Evolutionary conservation across 208 protist genomes (phyloP), one percentile per base, ranked within the genome.

Genomic region (Angomonas ambiguus): DNA sequence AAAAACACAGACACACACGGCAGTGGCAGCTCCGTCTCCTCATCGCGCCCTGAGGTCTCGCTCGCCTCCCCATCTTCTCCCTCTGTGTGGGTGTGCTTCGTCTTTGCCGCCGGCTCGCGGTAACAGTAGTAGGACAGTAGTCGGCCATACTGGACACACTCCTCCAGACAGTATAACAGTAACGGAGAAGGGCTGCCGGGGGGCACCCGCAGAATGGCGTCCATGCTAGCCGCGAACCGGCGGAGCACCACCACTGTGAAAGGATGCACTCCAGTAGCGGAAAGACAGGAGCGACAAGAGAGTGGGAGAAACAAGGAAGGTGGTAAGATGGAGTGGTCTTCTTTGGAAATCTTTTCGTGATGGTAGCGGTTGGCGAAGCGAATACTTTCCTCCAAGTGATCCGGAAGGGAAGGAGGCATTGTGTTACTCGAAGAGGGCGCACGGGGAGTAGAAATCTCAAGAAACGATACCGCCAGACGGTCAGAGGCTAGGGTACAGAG

Each of bases 131-230:
- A 91, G 18, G 85, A 91, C 63, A 87, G 56, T n/a, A 91, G 79
- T 20, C 81, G 78, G 0, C 85, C 85, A 53, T 91, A 91, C 62
- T 91, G 85, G 35, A 79, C 85, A 55, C 81, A 91, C 62, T 91
- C 85, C 45, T 91, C 85, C 1, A 91, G 38, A 22, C 80, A 74
- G 22, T 69, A 69, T 27, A 82, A 77, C 25, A 68, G 71, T 20
- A 74, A 57, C 20, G 85, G 53, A 6, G 48, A 11, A 11, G 8
- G n/a, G 2, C 60, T 65, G 45, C 82, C 86, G 33, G 80, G 68
- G 24, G 62, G 34, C 10, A 56, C 55, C 18, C 51, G 51, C 5
- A 74, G 74, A 18, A 65, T 3, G 1, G 65, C 62, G 16, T 45
- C 38, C 38, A 45, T 8, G 11, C 16, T 16, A 16, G 8, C 8